Percentiles rank a stretch among this genome's conserved stretches.
Conservation (phyloP, 2,329 filamentous ascomycete genomes). For the Exserohilum rostratum region DNA sequence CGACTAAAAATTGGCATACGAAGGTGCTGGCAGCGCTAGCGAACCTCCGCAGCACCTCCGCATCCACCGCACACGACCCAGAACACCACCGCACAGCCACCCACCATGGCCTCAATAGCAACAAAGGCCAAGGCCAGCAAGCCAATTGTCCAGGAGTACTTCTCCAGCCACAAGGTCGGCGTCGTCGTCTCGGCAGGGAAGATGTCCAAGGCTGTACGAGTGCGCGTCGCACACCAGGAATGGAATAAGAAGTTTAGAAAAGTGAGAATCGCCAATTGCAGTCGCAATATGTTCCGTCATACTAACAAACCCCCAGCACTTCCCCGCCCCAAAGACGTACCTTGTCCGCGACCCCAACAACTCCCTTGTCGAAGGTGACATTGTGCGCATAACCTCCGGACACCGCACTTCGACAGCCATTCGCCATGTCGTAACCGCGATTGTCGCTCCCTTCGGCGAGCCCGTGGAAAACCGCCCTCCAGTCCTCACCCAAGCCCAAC, state of each 20-base stretch:
- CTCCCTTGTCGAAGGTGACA: constrained; percentile 75
- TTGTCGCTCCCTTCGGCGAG: constrained; percentile 73
- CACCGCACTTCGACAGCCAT: constrained; percentile 71
- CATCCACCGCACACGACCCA: constrained; percentile 14
- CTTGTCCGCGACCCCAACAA: constrained; percentile 80
- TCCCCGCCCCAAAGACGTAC: constrained; percentile 67
- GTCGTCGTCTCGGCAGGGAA: constrained; percentile 79
- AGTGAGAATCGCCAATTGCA: constrained; percentile 52
- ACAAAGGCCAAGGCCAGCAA: constrained; percentile 25
- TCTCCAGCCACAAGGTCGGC: constrained; percentile 53
- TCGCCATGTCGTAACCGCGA: constrained; percentile 74
- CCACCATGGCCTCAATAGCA: constrained; percentile 31
- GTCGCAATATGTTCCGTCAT: not conserved
- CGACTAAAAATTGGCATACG: not conserved
- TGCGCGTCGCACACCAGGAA: constrained; percentile 71
- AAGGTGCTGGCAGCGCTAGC: constrained; percentile 5
- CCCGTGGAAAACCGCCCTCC: constrained; percentile 69
- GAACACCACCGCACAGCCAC: constrained; percentile 4
- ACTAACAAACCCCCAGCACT: constrained; percentile 58
- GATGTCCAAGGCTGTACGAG: constrained; percentile 81
- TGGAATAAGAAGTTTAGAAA: constrained; percentile 78
- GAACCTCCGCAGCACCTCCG: constrained; percentile 15
- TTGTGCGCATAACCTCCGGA: constrained; percentile 72
- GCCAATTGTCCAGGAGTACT: constrained; percentile 34
- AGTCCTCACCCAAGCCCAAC: constrained; percentile 69